phyloP scores from a whole-genome alignment of 192 early-diverging fungal species.

The Coemansia sp. region DNA sequence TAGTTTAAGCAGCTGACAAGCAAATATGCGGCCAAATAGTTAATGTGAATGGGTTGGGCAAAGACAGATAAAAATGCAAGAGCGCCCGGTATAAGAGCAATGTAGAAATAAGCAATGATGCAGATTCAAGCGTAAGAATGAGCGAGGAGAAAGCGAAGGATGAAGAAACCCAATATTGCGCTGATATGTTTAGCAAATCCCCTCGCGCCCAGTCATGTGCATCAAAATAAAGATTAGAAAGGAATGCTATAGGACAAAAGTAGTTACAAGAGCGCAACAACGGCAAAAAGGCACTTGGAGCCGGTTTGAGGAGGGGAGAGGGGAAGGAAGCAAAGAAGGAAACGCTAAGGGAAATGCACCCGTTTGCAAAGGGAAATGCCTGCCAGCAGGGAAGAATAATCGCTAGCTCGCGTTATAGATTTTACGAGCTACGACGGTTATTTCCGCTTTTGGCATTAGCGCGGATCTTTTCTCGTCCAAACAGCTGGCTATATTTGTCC shows the following conservation, averaged over 20 bases:
- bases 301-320: not conserved
- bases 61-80: too few species aligned
- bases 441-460: conserved; percentile 3
- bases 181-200: not conserved
- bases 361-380: not conserved
- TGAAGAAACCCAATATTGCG: not conserved
- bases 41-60: not conserved
- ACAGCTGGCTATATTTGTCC: not conserved
- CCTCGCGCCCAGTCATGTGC: not conserved
- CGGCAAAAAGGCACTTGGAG: not conserved
- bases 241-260: not conserved
- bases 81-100: too few species aligned
- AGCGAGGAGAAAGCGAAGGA: too few species aligned
- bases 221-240: not conserved
- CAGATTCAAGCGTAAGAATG: not conserved
- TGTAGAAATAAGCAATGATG: conserved; percentile 2
- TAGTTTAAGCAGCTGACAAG: not conserved
- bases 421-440: not conserved
- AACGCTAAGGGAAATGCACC: not conserved
- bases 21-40: not conserved
- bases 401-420: not conserved
- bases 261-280: not conserved
- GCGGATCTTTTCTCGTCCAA: not conserved
- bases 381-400: not conserved
- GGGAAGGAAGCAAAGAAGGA: not conserved